A percentile compares a stretch with the other conserved stretches of the same genome.
Conservation (phyloP, 495 filamentous ascomycete genomes). For the Glutinoglossum americanum region DNA sequence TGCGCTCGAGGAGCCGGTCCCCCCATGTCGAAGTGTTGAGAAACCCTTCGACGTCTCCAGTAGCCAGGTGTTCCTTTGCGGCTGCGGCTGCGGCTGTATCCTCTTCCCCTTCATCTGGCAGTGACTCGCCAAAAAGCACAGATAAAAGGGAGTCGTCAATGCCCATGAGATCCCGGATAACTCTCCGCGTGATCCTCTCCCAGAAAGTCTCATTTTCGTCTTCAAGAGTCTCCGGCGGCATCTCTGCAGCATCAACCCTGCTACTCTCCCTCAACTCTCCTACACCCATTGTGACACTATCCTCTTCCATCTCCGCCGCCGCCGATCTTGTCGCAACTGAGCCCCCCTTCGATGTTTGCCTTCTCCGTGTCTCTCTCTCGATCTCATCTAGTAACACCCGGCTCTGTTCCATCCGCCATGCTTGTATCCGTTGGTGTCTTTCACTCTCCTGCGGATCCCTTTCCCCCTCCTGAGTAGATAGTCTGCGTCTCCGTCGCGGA, state of each 20-base stretch:
- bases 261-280: slow-evolving; percentile 2
- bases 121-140: slow-evolving; percentile 66
- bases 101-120: slow-evolving; percentile 34
- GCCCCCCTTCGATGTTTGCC: slow-evolving; percentile 11
- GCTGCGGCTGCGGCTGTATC: slow-evolving; percentile 7
- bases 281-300: slow-evolving; percentile 6
- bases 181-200: slow-evolving; percentile 61
- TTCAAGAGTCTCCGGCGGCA: slow-evolving; percentile 14
- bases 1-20: slow-evolving; percentile 51
- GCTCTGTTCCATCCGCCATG: slow-evolving; percentile 85
- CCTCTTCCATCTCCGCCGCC: slow-evolving; percentile 3
- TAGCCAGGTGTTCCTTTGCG: slow-evolving; percentile 5
- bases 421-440: slow-evolving; percentile 61
- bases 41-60: slow-evolving; percentile 4
- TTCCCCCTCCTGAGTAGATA: slow-evolving; percentile 39
- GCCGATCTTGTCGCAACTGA: neutral
- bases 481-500: slow-evolving; percentile 27
- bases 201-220: slow-evolving; percentile 40
- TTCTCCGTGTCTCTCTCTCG: slow-evolving; percentile 55
- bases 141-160: slow-evolving; percentile 71
- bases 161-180: slow-evolving; percentile 76
- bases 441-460: slow-evolving; percentile 43
- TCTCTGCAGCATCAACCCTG: slow-evolving; percentile 5
- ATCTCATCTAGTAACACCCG: slow-evolving; percentile 68
- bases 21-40: slow-evolving; percentile 33